Base-by-base conservation (phyloP, 2,329 filamentous ascomycete species). In the Cladophialophora immunda region DNA sequence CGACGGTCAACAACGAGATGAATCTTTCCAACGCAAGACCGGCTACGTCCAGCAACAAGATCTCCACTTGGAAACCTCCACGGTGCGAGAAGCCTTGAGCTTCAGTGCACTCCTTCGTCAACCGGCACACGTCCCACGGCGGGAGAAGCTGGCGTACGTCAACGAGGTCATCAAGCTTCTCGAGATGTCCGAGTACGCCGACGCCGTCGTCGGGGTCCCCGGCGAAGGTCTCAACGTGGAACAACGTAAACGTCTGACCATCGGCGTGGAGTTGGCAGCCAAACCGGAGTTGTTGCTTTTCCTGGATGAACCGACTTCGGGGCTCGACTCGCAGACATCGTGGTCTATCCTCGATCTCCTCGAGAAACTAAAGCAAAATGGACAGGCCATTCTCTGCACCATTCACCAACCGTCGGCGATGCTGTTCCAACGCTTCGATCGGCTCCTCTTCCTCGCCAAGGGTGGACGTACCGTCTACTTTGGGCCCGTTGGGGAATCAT, bases 361-460 rank as follows among this genome's bases (percentile, higher is more conserved):
- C 47, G 91, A 96, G 79, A 97, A 96, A 80, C 85, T 97, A 36
- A 93, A 93, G 73, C 91, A 94, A 78, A 91, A 89, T 69, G 94
- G 94, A 17, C 93, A 96, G 77, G 94, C 94, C 59, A 92, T 97
- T 79, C 88, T 97, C n/a, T 97, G 93, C 81, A 97, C 94, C 0
- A 97, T 97, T 68, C 94, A 98, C 78, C 94, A 98, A 79, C 94
- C 94, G n/a, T 96, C 92, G 15, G 93, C 94, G 36, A 93, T 97
- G 86, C 85, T 97, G 61, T 97, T 97, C 83, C 92, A 97, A 77
- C 90, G 92, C 66, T 97, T 90, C 61, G 89, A 90, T 68, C 84
- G 85, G 1, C 78, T 90, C 1, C 79, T 90, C 0, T 88, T 91
- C 77, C 82, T 91, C 2, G 87, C 87, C 8, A 84, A 81, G 64